Evolutionary conservation across 192 early-diverging fungal genomes (phyloP), one percentile per base, ranked within the genome.

Genomic region (Jimgerdemannia flammicorona): DNA sequence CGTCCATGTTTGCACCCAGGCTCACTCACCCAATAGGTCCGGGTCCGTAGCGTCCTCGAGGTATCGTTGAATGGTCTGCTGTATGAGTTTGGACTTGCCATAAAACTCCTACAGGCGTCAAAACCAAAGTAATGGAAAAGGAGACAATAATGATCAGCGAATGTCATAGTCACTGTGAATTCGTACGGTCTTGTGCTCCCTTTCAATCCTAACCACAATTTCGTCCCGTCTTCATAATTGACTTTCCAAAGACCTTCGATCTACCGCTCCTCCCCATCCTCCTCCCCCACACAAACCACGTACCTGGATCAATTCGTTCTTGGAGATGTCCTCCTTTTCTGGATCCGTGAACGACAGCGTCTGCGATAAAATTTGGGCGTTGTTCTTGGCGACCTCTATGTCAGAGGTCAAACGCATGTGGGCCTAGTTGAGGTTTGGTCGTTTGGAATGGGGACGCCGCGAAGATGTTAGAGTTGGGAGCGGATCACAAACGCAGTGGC

Each of bases 261-360:
- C 7, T 59, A 71, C 70, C 29, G 39, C 3, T 29, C 29, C 63
- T 19, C 44, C 63, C 20, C 0, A 18, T 3, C 43, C n/a, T 73
- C 41, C 20, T 17, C 44, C 63, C 20, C 0, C 18, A 4, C 43
- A 64, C 42, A 41, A 7, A 3, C 39, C 41, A 2, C 40, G 44
- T 84, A 85, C 87, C 74, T 86, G 81, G 42, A 89, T 87, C 17
- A 87, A 63, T 40, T 80, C 80, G 72, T 89, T 87, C 68, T 89
- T 85, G 42, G 82, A 80, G 42, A 89, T 79, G 43, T 87, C 87
- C 69, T 89, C 87, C 17, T 72, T 43, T 10, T 81, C 79, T 4
- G 87, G 86, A 71, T 89, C 84, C 3, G 86, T 87, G 72, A 86
- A 84, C 3, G 84, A 84, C 17, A 89, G 71, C 0, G 86, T 87